Evolutionary conservation across 495 filamentous ascomycete genomes (phyloP).

Genomic region (Bacidia gigantensis): DNA sequence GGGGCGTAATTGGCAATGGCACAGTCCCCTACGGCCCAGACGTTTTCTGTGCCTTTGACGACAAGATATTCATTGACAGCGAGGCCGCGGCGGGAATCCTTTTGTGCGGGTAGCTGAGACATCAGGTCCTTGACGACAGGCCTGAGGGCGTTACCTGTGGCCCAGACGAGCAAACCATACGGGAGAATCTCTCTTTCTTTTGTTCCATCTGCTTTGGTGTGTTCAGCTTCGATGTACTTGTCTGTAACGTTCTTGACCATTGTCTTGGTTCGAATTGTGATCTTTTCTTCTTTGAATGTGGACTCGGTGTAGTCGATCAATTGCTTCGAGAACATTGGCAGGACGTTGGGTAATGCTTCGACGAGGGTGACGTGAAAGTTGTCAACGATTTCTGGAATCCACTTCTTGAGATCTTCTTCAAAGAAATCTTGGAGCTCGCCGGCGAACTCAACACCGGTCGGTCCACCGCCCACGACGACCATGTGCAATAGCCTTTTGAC

Average conservation of each 20-base stretch:
- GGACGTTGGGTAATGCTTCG: slow-evolving; percentile 93
- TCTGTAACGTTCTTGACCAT: slow-evolving; percentile 97
- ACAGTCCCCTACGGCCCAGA: slow-evolving; percentile 88
- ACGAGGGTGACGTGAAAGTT: slow-evolving; percentile 95
- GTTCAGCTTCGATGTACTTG: slow-evolving; percentile 85
- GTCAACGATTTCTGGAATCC: slow-evolving; percentile 86
- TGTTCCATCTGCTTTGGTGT: slow-evolving; percentile 69
- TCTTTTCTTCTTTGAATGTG: slow-evolving; percentile 96
- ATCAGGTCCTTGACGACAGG: slow-evolving; percentile 82
- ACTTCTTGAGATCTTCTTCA: slow-evolving; percentile 92
- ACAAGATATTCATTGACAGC: slow-evolving; percentile 97
- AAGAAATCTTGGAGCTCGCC: slow-evolving; percentile 99
- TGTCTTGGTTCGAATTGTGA: slow-evolving; percentile 93
- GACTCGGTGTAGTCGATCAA: slow-evolving; percentile 98
- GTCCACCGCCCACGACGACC: slow-evolving; percentile 97
- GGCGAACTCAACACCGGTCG: slow-evolving; percentile 96
- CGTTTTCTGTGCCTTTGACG: slow-evolving; percentile 88
- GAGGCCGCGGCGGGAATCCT: slow-evolving; percentile 85
- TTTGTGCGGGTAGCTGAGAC: slow-evolving; percentile 81
- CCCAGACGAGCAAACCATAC: slow-evolving; percentile 95
- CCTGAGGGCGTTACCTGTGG: slow-evolving; percentile 90
- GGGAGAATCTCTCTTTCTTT: slow-evolving; percentile 72
- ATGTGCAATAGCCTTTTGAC: slow-evolving; percentile 91
- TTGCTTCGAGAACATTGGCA: slow-evolving; percentile 98
- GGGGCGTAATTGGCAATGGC: slow-evolving; percentile 94